phyloP scores from a whole-genome alignment of 2,329 filamentous ascomycete species.

The Talaromyces atroroseus region DNA sequence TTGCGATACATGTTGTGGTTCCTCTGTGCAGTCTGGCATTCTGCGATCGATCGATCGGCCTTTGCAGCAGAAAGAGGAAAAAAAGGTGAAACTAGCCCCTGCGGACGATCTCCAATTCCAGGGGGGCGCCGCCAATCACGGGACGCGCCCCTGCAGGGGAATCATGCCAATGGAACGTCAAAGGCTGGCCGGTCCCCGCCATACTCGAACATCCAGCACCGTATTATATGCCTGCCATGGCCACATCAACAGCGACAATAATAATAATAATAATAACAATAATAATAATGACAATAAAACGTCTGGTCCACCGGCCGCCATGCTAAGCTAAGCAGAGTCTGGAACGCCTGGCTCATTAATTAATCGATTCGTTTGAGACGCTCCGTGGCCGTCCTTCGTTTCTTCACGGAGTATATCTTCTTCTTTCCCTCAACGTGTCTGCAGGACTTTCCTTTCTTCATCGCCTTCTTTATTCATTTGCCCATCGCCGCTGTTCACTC shows the following conservation, averaged over 20 bases:
- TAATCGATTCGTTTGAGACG: neutral
- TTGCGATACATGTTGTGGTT: no score
- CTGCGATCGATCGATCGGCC: no score
- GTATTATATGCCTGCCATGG: no score
- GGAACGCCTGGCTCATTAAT: neutral
- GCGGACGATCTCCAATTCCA: no score
- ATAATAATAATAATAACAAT: no score
- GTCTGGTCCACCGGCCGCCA: neutral
- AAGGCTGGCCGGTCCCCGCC: no score
- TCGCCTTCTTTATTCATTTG: neutral
- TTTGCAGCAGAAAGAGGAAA: no score
- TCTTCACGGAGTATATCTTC: neutral
- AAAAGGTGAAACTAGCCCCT: no score
- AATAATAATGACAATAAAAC: no score
- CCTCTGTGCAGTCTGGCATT: no score
- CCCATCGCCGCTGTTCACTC: constrained; percentile 11
- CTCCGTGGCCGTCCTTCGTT: neutral
- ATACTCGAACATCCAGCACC: neutral
- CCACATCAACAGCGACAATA: no score
- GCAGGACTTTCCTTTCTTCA: constrained; percentile 2
- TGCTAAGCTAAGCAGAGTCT: neutral
- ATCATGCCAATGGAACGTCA: neutral
- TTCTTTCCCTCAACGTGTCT: neutral
- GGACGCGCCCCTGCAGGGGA: no score
- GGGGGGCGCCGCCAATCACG: neutral